Base-by-base conservation (phyloP, 805 yeast species). In the Nakazawaea wickerhamii region DNA sequence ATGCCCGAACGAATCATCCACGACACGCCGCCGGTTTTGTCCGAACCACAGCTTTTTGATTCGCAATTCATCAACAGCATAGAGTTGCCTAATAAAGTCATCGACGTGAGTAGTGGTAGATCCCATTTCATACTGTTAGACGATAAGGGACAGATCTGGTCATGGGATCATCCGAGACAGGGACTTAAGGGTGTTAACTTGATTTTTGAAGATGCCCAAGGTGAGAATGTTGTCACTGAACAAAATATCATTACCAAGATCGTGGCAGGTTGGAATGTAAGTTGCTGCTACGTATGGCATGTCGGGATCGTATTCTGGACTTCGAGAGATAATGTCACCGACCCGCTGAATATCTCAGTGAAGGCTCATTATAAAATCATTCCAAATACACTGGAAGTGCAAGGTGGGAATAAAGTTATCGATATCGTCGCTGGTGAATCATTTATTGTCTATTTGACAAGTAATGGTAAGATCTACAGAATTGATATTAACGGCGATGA, bases 191-290 rank as follows among this genome's bases (percentile, higher is more conserved):
- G 83, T 0, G 67, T 77, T 4, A 53, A 51, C 38, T 47, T 81
- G 25, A 52, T 41, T 4, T 74, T 79, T 45, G 59, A 62, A 0
- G 60, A 60, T 7, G 51, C 34, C 7, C 28, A 28, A 22, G 44
- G 44, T n/a, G 30, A 25, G 1, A 23, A 13, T 18, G 27, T 51
- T 9, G 38, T 38, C 4, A 41, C 28, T 1, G 26, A 27, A 2
- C 48, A 52, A 1, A 54, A 60, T 25, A 64, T 67, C 9, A 66
- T 75, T 9, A 43, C 65, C 21, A 73, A 71, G 48, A 69, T 79
- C 8, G 66, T 68, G 10, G 81, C 86, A 14, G 93, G 91, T 0
- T 84, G 91, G 91, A 70, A 73, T 45, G 57, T 71, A 13, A 73
- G 76, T 40, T 74, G 76, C 32, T 75, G 75, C 17, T 64, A 68